Percentiles rank a stretch among this genome's conserved stretches.
Evolutionary conservation across 2,329 filamentous ascomycete genomes (phyloP).

Genomic region (Xylogone sp.): DNA sequence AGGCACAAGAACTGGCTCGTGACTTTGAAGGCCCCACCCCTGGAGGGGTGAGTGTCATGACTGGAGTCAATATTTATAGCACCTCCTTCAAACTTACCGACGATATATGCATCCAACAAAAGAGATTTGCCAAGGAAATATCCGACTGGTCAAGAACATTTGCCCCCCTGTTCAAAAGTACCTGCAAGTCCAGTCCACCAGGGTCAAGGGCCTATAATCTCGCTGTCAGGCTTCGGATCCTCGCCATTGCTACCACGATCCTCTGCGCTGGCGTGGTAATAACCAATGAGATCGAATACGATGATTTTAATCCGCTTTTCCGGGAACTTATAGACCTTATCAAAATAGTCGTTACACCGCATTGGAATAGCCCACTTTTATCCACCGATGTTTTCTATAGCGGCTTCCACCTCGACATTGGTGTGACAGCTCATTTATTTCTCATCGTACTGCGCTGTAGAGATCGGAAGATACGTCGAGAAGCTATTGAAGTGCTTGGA

Average conservation of each 20-base stretch:
- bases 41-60: not conserved
- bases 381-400: conserved; percentile 3
- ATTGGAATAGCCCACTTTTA: conserved; percentile 8
- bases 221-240: conserved; percentile 13
- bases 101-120: conserved; percentile 13
- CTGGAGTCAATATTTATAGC: not conserved
- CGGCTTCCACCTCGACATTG: conserved; percentile 17
- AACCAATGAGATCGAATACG: conserved; percentile 16
- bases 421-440: conserved; percentile 16
- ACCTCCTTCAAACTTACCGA: conserved; percentile 5
- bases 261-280: conserved; percentile 12
- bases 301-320: conserved; percentile 13
- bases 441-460: conserved; percentile 15
- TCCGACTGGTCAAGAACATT: conserved; percentile 16
- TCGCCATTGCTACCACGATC: conserved; percentile 13
- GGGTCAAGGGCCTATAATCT: conserved; percentile 3
- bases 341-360: conserved; percentile 8
- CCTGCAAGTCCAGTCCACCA: not conserved
- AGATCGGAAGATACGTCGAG: conserved; percentile 15
- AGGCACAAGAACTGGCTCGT: not conserved
- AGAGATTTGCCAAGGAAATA: conserved; percentile 13
- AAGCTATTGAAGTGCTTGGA: conserved; percentile 14
- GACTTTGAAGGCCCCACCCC: not conserved
- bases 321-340: conserved; percentile 10
- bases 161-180: conserved; percentile 11